These are phyloP conservation scores for Gaeumannomyces tritici DNA, from an alignment of 2,329 filamentous ascomycete species.

Conservation along the genomic window DNA sequence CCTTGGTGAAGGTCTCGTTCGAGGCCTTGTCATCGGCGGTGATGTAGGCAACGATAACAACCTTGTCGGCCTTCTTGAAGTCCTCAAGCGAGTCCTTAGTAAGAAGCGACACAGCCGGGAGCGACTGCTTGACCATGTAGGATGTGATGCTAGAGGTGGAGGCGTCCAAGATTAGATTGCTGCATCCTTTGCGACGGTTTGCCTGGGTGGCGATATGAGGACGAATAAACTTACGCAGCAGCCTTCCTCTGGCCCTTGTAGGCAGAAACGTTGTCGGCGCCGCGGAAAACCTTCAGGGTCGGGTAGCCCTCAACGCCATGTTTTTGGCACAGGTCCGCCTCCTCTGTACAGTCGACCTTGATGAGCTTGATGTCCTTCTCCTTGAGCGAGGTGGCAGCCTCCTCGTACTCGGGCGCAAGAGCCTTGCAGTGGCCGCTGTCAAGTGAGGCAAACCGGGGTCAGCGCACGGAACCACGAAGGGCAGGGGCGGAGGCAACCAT, in stretches of 20 bases:
- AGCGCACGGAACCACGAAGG: no score
- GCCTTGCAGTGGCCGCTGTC: constrained; percentile 98
- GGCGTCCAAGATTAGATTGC: neutral
- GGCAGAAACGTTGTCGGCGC: constrained; percentile 66
- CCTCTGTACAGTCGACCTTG: constrained; percentile 93
- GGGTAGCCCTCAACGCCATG: constrained; percentile 96
- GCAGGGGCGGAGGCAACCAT: neutral
- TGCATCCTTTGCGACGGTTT: neutral
- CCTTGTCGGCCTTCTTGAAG: constrained; percentile 97
- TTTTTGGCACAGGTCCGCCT: constrained; percentile 81
- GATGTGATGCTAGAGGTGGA: constrained; percentile 45
- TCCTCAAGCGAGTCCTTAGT: constrained; percentile 78
- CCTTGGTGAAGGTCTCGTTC: constrained; percentile 71
- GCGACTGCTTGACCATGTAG: constrained; percentile 97
- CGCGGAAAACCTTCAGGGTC: constrained; percentile 98
- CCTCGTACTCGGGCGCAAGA: constrained; percentile 85
- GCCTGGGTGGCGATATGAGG: neutral
- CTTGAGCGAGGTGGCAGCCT: constrained; percentile 74
- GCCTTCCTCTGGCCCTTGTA: constrained; percentile 90
- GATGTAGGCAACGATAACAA: constrained; percentile 87
- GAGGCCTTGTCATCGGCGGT: constrained; percentile 71
- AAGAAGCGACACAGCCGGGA: constrained; percentile 81
- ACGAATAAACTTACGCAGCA: constrained; percentile 44
- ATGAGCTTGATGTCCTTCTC: constrained; percentile 78
- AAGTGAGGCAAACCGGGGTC: constrained; percentile 2